A percentile compares a stretch with the other conserved stretches of the same genome.
phyloP scores from a whole-genome alignment of 306 rosid genomes.

The Castanea mollissima region DNA sequence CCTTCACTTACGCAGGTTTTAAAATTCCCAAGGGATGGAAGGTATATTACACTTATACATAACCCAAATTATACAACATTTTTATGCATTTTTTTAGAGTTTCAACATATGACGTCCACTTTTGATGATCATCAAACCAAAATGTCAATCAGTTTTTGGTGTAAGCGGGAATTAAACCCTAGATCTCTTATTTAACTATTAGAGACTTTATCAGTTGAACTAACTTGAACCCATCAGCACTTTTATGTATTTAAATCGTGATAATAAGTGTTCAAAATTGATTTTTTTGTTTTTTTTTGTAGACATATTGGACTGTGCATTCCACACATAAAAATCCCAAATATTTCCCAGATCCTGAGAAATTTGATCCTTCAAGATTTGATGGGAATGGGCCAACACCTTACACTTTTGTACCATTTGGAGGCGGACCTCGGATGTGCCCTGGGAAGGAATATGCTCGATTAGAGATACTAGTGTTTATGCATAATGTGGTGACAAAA shows the following conservation, averaged over 20 bases:
- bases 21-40: constrained; percentile 26
- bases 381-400: constrained; percentile 23
- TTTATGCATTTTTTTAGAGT: too few relatives aligned
- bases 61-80: neutral
- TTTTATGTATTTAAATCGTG: too few relatives aligned
- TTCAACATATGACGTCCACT: too few relatives aligned
- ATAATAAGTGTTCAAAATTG: too few relatives aligned
- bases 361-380: constrained; percentile 23
- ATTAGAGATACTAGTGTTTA: too few relatives aligned
- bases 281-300: neutral
- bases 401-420: constrained; percentile 20
- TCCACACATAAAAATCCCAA: constrained; percentile 14
- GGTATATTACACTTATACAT: neutral
- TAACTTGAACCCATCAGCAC: too few relatives aligned
- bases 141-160: too few relatives aligned
- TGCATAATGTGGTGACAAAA: too few relatives aligned
- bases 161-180: fast-evolving
- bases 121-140: too few relatives aligned
- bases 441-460: neutral
- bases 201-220: too few relatives aligned
- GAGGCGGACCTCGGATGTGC: constrained; percentile 29
- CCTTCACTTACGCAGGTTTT: constrained; percentile 15
- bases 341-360: neutral
- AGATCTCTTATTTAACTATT: too few relatives aligned
- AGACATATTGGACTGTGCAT: constrained; percentile 13